These are phyloP conservation scores for Alternaria atra DNA, from an alignment of 2,329 filamentous ascomycete genomes.

Conservation along the genomic window DNA sequence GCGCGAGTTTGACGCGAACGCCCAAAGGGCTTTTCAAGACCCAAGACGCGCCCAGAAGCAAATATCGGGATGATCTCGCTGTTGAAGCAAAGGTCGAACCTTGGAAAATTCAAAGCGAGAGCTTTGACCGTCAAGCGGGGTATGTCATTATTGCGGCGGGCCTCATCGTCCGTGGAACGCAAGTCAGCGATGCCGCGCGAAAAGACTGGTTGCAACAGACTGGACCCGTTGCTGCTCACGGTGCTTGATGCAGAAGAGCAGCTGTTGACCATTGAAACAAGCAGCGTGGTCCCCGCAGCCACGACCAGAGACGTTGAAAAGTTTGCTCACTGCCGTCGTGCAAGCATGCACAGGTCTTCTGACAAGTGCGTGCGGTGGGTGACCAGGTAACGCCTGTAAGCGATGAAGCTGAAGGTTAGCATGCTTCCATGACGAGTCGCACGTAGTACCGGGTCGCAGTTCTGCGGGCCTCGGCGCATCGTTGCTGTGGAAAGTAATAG, in stretches of 20 bases:
- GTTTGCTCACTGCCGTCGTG: slow-evolving; percentile 42
- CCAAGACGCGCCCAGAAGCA: slow-evolving; percentile 19
- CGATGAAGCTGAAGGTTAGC: slow-evolving; percentile 29
- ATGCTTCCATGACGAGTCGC: slow-evolving; percentile 27
- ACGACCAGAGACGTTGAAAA: slow-evolving; percentile 34
- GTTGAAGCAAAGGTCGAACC: slow-evolving; percentile 31
- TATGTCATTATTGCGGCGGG: slow-evolving; percentile 31
- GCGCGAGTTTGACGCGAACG: slow-evolving; percentile 19
- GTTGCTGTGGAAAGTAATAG: slow-evolving; percentile 28
- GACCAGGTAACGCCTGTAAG: slow-evolving; percentile 35
- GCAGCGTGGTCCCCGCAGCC: slow-evolving; percentile 33
- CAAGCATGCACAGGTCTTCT: slow-evolving; percentile 37
- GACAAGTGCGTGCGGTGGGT: slow-evolving; percentile 38
- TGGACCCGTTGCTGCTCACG: slow-evolving; percentile 11
- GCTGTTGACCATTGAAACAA: slow-evolving; percentile 38
- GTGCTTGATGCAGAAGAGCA: slow-evolving; percentile 18
- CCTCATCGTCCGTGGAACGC: slow-evolving; percentile 29
- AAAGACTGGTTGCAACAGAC: slow-evolving; percentile 23
- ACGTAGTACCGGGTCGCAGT: slow-evolving; percentile 25
- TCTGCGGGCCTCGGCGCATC: slow-evolving; percentile 20
- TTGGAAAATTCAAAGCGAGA: slow-evolving; percentile 25
- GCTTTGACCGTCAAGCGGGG: slow-evolving; percentile 35
- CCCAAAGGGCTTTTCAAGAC: slow-evolving; percentile 13
- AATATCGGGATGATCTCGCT: slow-evolving; percentile 24
- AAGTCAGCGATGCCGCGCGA: slow-evolving; percentile 16